A percentile compares a stretch with the other conserved stretches of the same genome.
These are phyloP conservation scores for Colletotrichum viniferum DNA, from an alignment of 2,329 filamentous ascomycete species.

Conservation along the genomic window DNA sequence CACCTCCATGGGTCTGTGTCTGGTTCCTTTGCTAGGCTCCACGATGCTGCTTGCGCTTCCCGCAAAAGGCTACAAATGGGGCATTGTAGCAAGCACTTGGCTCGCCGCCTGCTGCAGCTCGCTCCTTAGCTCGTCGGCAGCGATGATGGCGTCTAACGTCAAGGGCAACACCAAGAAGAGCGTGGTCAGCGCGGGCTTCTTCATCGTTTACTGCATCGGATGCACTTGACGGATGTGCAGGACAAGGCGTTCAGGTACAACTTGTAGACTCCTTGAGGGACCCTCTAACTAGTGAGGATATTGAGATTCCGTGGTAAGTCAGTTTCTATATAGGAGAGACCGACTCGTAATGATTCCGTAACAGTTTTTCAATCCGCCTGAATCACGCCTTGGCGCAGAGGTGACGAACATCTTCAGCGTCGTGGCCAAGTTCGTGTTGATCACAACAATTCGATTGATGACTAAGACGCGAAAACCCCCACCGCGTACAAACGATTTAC, in stretches of 20 bases:
- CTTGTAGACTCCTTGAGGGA: neutral
- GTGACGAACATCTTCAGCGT: neutral
- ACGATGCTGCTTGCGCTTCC: slow-evolving; percentile 24
- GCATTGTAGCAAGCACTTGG: slow-evolving; percentile 28
- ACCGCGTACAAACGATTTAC: neutral
- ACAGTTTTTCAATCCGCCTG: too few species aligned
- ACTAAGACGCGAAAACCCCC: neutral
- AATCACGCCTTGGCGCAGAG: neutral
- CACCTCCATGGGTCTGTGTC: slow-evolving; percentile 1
- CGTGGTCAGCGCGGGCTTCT: slow-evolving; percentile 27
- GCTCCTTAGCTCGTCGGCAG: slow-evolving; percentile 22
- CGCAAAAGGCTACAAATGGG: slow-evolving; percentile 20
- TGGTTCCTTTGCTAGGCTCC: slow-evolving; percentile 10
- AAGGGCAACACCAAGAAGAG: slow-evolving; percentile 34
- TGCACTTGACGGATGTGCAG: slow-evolving; percentile 27
- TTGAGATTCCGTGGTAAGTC: too few species aligned
- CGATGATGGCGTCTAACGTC: slow-evolving; percentile 30
- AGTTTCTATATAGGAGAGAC: too few species aligned
- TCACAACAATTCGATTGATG: neutral
- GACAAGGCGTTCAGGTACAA: slow-evolving; percentile 29
- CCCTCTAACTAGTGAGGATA: too few species aligned
- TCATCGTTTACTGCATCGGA: slow-evolving; percentile 29
- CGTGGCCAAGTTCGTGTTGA: neutral
- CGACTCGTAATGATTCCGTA: too few species aligned
- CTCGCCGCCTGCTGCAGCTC: slow-evolving; percentile 23